Conservation (phyloP, 2,329 filamentous ascomycete genomes). For the Bertia moriformis region DNA sequence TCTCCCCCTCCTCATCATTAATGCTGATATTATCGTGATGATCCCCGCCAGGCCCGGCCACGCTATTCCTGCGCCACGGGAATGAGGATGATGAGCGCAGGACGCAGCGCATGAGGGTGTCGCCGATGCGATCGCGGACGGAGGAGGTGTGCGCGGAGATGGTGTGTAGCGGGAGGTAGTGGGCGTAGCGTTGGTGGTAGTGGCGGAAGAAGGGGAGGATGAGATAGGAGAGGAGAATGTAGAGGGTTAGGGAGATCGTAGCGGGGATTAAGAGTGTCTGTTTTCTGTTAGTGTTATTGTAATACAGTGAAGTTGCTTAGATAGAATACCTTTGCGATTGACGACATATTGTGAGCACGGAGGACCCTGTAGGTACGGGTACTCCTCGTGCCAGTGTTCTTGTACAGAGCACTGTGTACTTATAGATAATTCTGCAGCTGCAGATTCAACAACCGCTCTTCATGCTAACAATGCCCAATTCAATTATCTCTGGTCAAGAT, state of each 20-base stretch:
- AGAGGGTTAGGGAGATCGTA: conserved; percentile 26
- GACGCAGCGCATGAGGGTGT: conserved; percentile 23
- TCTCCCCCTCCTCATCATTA: conserved; percentile 1
- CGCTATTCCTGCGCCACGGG: not conserved
- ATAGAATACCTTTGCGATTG: not conserved
- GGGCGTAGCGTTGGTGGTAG: conserved; percentile 29
- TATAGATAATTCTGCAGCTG: too few species aligned
- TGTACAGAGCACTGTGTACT: too few species aligned
- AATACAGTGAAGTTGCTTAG: not conserved
- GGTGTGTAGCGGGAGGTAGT: conserved; percentile 26
- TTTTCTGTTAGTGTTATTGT: not conserved
- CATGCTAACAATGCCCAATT: too few species aligned
- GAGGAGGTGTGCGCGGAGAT: conserved; percentile 22
- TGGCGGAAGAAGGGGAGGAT: conserved; percentile 28
- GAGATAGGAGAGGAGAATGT: conserved; percentile 24
- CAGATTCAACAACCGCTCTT: too few species aligned
- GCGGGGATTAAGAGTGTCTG: conserved; percentile 30
- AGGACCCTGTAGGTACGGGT: too few species aligned
- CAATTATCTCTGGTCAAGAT: too few species aligned
- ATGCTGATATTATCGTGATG: not conserved
- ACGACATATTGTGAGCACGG: too few species aligned
- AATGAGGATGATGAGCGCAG: not conserved
- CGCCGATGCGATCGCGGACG: conserved; percentile 22
- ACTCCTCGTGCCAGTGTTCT: too few species aligned
- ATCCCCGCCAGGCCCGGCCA: not conserved